phyloP scores from a whole-genome alignment of 2,329 filamentous ascomycete genomes.

The Lachnellula subtilissima region DNA sequence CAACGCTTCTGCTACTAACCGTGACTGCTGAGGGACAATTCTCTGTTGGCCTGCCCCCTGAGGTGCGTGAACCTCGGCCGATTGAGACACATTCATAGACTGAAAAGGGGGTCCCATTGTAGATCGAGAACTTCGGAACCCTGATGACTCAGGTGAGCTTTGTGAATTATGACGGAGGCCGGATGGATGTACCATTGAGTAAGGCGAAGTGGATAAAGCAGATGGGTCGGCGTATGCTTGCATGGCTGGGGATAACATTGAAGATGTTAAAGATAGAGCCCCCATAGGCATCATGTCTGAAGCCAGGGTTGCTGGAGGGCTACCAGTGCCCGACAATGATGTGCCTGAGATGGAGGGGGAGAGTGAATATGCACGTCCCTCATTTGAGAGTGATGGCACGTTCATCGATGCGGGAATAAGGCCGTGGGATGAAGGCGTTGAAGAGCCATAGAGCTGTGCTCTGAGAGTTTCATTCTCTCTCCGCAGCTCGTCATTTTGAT shows the following conservation, averaged over 20 bases:
- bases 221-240: constrained; percentile 29
- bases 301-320: constrained; percentile 27
- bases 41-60: constrained; percentile 13
- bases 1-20: constrained; percentile 11
- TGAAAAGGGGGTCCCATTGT: constrained; percentile 33
- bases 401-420: constrained; percentile 24
- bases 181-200: constrained; percentile 33
- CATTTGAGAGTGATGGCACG: constrained; percentile 17
- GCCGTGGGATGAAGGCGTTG: constrained; percentile 22
- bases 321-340: constrained; percentile 29
- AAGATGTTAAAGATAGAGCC: constrained; percentile 30
- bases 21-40: constrained; percentile 17
- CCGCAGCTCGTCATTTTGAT: constrained; percentile 36
- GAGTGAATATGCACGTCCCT: constrained; percentile 29
- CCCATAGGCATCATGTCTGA: constrained; percentile 31
- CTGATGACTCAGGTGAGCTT: constrained; percentile 35
- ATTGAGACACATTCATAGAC: constrained; percentile 27
- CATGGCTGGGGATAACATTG: constrained; percentile 28
- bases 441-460: constrained; percentile 33
- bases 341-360: constrained; percentile 31
- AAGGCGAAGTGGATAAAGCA: constrained; percentile 28
- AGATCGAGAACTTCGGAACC: constrained; percentile 31
- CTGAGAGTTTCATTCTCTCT: constrained; percentile 38
- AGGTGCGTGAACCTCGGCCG: constrained; percentile 19
- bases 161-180: constrained; percentile 33